These are phyloP conservation scores for Solanum medicagineum DNA, from an alignment of 257 asterid species.

Conservation along the genomic window DNA sequence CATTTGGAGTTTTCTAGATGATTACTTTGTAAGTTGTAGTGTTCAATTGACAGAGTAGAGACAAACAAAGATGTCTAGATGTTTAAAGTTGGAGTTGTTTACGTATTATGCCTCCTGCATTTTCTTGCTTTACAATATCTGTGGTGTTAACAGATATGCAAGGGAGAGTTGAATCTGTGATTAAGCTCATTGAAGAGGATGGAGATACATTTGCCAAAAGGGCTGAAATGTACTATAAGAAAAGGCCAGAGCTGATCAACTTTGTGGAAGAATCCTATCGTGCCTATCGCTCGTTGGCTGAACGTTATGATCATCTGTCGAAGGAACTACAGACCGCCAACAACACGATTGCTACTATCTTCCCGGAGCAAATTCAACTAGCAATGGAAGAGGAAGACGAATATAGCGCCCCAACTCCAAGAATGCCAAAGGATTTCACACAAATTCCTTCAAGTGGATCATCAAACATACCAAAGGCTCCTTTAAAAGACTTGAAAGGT, in stretches of 20 bases:
- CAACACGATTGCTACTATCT: slow-evolving; percentile 56
- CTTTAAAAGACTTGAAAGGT: slow-evolving; percentile 37
- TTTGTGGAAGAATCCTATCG: slow-evolving; percentile 72
- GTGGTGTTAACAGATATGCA: slow-evolving; percentile 58
- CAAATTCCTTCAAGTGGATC: slow-evolving; percentile 12
- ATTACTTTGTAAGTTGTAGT: neutral
- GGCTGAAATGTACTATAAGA: slow-evolving; percentile 86
- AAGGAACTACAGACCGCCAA: slow-evolving; percentile 83
- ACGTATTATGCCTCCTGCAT: neutral
- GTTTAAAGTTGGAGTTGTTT: neutral
- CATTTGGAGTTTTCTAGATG: neutral
- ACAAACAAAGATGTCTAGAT: neutral
- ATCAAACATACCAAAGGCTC: slow-evolving; percentile 36
- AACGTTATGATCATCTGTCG: slow-evolving; percentile 66
- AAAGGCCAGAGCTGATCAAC: slow-evolving; percentile 65
- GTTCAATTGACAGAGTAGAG: neutral
- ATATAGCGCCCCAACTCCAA: neutral
- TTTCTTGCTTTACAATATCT: neutral
- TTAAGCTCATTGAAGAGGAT: slow-evolving; percentile 72
- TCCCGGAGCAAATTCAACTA: slow-evolving; percentile 62
- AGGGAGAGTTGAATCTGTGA: slow-evolving; percentile 55
- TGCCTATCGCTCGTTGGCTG: slow-evolving; percentile 70
- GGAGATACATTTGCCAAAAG: slow-evolving; percentile 86
- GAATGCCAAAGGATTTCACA: slow-evolving; percentile 4
- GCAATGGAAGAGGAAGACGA: slow-evolving; percentile 49